Base-by-base conservation (phyloP, 176 grass and related monocot species). In the Raddia distichophylla region DNA sequence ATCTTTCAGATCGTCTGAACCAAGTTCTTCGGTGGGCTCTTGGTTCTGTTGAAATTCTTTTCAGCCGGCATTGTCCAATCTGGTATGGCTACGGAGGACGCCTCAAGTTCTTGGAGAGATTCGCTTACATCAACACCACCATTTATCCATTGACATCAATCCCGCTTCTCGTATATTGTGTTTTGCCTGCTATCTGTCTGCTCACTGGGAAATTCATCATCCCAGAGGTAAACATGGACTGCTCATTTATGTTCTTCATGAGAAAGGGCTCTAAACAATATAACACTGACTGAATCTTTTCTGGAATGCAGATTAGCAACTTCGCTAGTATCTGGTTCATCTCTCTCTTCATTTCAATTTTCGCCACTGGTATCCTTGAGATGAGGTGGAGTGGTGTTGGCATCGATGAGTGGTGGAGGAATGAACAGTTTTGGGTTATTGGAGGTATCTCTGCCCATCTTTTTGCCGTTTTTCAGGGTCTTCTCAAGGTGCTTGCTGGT, bases 1-100 rank as follows among this genome's bases (percentile, higher is more conserved):
- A 97, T 88, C 94, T 97, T 91, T 97, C 94, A 73, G 94, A 97
- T 91, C 94, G 94, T 93, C 81, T 97, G 69, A 97, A 97, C 78
- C 94, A 97, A 89, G 94, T 97, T 57, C 91, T 97, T 22, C 77
- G 91, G 76, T 97, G 94, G 94, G 94, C 94, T 76, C 91, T 97
- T 43, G 94, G 91, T 73, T 97, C 94, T 49, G 86, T 97, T 57
- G 94, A 97, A 84, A 97, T 97, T 89, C 89, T 97, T 84, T 97
- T 97, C 90, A 97, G 94, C 64, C 80, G 94, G 74, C 94, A 97
- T 93, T 97, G 94, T 63, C 94, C 94, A 74, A 73, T 97, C 81
- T 97, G 94, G 94, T 97, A 93, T 1, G 94, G 94, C 37, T 97
- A 97, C 16, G 86, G 91, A 37, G 94, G 94, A 49, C 86, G 94